Evolutionary conservation across 306 rosid species (phyloP).

Genomic region (Gastrolobium bilobum): DNA sequence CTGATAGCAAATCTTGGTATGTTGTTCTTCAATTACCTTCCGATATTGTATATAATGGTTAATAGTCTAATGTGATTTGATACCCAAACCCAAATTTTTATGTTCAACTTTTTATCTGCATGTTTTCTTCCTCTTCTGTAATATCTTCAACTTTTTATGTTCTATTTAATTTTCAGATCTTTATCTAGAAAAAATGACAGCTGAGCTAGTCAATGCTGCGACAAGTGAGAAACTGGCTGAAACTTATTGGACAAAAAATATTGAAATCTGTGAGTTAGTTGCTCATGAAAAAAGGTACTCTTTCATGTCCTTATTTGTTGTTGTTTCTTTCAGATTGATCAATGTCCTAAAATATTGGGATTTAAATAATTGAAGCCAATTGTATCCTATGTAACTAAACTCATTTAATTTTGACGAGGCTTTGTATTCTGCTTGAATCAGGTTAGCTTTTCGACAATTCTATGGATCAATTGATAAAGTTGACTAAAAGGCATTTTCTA

Average conservation of each 20-base stretch:
- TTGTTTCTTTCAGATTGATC: constrained; percentile 25
- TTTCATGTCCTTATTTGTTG: not conserved
- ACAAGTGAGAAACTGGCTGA: constrained; percentile 36
- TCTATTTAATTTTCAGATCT: constrained; percentile 21
- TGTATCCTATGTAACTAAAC: not conserved
- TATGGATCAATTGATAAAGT: no score
- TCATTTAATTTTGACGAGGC: not conserved
- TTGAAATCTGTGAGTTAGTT: constrained; percentile 76
- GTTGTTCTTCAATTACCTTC: not conserved
- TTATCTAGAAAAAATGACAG: constrained; percentile 61
- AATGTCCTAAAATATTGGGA: constrained; percentile 17
- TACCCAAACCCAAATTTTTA: not conserved
- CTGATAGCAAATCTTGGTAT: not conserved
- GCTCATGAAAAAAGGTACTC: constrained; percentile 73
- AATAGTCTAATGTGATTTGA: constrained; percentile 13
- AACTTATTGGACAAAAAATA: constrained; percentile 77
- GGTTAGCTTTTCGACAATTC: no score
- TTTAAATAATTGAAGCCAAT: not conserved
- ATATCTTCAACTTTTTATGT: not conserved
- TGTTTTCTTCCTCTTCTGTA: not conserved
- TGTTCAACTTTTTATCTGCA: not conserved
- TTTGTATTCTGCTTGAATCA: no score
- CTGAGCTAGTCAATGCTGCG: constrained; percentile 70
- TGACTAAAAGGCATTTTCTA: no score
- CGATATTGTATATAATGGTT: not conserved